A percentile compares a stretch with the other conserved stretches of the same genome.
These are phyloP conservation scores for Phytopythium cucurbitacearum DNA, from an alignment of 352 stramenopile genomes.

Conservation along the genomic window DNA sequence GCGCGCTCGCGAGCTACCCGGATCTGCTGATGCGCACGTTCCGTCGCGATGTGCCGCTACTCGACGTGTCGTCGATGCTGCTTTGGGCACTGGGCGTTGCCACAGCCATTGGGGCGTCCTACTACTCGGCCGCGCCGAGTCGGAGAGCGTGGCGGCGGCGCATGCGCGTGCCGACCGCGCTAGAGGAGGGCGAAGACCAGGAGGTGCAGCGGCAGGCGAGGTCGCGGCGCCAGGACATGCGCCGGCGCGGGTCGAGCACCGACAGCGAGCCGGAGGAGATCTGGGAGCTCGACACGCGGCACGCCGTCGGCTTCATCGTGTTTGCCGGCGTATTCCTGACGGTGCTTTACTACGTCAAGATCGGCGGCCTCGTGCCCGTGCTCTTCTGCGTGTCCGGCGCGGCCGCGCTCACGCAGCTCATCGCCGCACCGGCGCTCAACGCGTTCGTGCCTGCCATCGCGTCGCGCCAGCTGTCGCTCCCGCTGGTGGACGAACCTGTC, in stretches of 20 bases:
- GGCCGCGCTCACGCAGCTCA: conserved; percentile 48
- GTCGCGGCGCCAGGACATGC: too few relatives aligned
- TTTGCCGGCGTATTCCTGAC: conserved; percentile 56
- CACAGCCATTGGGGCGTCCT: conserved; percentile 55
- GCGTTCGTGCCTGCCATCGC: conserved; percentile 24
- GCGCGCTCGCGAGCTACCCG: conserved; percentile 28
- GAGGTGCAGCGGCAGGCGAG: too few relatives aligned
- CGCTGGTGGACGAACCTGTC: conserved; percentile 31
- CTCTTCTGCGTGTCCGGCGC: conserved; percentile 60
- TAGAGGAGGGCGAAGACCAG: conserved; percentile 5
- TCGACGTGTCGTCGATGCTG: conserved; percentile 57
- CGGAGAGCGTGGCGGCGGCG: too few relatives aligned
- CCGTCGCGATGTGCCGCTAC: conserved; percentile 34
- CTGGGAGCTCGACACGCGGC: conserved; percentile 58
- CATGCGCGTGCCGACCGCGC: conserved; percentile 12
- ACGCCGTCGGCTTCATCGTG: conserved; percentile 63
- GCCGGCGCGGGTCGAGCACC: too few relatives aligned
- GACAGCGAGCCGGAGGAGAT: conserved; percentile 22
- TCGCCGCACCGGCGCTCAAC: conserved; percentile 37
- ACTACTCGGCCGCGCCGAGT: conserved; percentile 38
- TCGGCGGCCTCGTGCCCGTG: conserved; percentile 50
- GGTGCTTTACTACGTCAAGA: conserved; percentile 70
- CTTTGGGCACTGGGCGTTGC: conserved; percentile 57
- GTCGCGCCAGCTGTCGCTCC: conserved; percentile 29
- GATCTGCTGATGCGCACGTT: conserved; percentile 41